These are phyloP conservation scores for Ophiostoma ulmi DNA, from an alignment of 2,329 filamentous ascomycete genomes.

Conservation along the genomic window DNA sequence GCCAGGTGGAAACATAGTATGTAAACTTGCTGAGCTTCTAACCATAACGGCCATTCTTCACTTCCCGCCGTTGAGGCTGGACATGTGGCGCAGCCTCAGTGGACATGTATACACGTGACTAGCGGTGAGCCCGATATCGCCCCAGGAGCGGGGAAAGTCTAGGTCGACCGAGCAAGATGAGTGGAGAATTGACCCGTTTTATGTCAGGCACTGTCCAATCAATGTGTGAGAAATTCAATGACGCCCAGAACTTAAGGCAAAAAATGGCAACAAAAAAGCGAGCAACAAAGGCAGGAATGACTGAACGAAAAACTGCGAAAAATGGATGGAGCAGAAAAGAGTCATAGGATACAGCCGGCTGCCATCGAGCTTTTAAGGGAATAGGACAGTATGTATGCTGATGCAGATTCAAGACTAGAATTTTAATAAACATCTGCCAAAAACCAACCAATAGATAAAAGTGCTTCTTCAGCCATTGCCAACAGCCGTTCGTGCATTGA, in stretches of 20 bases:
- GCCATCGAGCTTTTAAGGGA: too few species aligned
- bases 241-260: background rate
- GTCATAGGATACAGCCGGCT: background rate
- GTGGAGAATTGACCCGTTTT: background rate
- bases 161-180: background rate
- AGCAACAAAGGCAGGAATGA: background rate
- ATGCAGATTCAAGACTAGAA: too few species aligned
- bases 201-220: background rate
- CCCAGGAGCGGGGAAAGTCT: conserved; percentile 14
- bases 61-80: background rate
- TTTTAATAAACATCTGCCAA: too few species aligned
- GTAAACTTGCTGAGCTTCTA: background rate
- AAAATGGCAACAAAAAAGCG: background rate
- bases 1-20: background rate
- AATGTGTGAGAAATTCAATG: background rate
- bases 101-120: background rate
- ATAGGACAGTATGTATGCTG: too few species aligned
- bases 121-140: conserved; percentile 12
- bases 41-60: background rate
- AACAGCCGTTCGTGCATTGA: conserved; percentile 3
- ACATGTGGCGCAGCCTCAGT: background rate
- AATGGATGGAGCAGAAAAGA: background rate
- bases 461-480: background rate
- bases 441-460: background rate
- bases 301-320: background rate